phyloP scores from a whole-genome alignment of 2,329 filamentous ascomycete genomes.

The Aspergillus felis region DNA sequence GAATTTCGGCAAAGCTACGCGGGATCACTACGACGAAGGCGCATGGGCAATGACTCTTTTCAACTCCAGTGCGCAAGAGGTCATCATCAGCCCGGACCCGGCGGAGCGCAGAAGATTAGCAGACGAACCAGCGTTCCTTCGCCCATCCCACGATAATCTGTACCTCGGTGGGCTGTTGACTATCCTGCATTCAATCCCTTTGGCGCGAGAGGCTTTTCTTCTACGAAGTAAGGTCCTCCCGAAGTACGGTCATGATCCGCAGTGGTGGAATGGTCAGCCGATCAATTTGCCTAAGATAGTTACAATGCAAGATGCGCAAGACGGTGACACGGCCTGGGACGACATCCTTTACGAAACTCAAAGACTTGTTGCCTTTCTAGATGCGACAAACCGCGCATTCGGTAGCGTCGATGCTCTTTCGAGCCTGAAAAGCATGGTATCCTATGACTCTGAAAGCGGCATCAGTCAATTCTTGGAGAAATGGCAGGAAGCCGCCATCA shows the following conservation, averaged over 20 bases:
- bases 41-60: slow-evolving; percentile 55
- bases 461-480: slow-evolving; percentile 46
- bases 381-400: slow-evolving; percentile 55
- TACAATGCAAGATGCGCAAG: slow-evolving; percentile 36
- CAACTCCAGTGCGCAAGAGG: slow-evolving; percentile 47
- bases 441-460: slow-evolving; percentile 32
- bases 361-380: slow-evolving; percentile 59
- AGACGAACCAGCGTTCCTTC: slow-evolving; percentile 55
- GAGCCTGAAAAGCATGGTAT: slow-evolving; percentile 36
- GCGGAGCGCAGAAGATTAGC: slow-evolving; percentile 46
- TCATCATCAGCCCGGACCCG: slow-evolving; percentile 52
- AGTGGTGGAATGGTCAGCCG: slow-evolving; percentile 61
- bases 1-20: slow-evolving; percentile 54
- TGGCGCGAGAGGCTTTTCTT: slow-evolving; percentile 55
- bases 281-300: slow-evolving; percentile 50
- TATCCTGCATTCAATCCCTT: slow-evolving; percentile 59
- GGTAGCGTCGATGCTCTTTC: slow-evolving; percentile 52
- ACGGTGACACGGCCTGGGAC: slow-evolving; percentile 34
- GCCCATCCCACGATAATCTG: slow-evolving; percentile 50
- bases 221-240: slow-evolving; percentile 41
- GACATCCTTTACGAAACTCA: slow-evolving; percentile 56
- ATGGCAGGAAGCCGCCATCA: slow-evolving; percentile 47
- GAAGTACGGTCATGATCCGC: slow-evolving; percentile 53
- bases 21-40: slow-evolving; percentile 50
- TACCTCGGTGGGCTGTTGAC: slow-evolving; percentile 58